Evolutionary conservation across 2,329 filamentous ascomycete species (phyloP), one percentile per base, ranked within the genome.

Genomic region (Fusarium sp.): DNA sequence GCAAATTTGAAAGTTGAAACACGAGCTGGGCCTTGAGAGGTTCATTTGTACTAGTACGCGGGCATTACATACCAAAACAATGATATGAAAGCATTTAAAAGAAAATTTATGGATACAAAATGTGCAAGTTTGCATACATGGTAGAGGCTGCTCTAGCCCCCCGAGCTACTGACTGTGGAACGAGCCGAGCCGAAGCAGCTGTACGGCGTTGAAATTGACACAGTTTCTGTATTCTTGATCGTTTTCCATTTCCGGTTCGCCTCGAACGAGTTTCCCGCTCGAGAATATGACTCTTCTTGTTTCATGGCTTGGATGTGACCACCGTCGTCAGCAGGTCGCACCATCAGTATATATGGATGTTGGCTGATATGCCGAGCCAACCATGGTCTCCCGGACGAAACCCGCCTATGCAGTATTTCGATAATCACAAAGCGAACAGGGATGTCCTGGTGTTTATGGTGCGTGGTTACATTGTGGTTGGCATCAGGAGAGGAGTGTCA

Each of bases 1-100:
- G 20, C 48, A 35, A 15, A 17, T 57, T 52, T 53, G 65, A 52
- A 68, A 61, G 37, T 65, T 61, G 50, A 52, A 54, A 55, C 39
- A 48, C 20, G 21, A 35, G 23, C 33, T 51, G 27, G 37, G 21
- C 31, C 29, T 7, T 13, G 25, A 20, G 21, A 36, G 36, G 4
- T n/a, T 37, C 18, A 4, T 5, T 21, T 20, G 21, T 21, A 60
- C 42, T 37, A 31, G 17, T 31, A 47, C 27, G 20, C 15, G 31
- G 20, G 18, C 15, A 39, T 23, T 14, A 14, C 23, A 35, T 18
- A 56, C 20, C 36, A 15, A 35, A 6, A 25, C 29, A 23, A 41
- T 18, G 18, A 21, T 21, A 42, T 56, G 42, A 20, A 37, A 47
- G 33, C 15, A 47, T 41, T 25, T n/a, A 21, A 56, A 42, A 43